Base-by-base conservation (phyloP, 1,139 yeast genomes). In the Diutina mesorugosa region DNA sequence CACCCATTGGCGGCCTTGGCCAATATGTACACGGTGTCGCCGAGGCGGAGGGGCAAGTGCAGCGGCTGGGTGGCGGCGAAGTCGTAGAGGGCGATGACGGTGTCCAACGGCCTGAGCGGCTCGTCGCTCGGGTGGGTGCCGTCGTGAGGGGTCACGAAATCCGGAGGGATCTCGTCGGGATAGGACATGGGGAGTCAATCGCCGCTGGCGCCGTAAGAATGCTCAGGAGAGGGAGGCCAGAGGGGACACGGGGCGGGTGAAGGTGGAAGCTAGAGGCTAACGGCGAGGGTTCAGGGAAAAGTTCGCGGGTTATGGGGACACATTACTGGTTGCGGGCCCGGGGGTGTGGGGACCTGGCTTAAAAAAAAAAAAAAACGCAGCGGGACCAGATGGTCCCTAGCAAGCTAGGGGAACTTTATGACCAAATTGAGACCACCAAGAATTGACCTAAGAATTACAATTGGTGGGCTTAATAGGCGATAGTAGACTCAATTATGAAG, bases 61-160 rank as follows among this genome's bases (percentile, higher is more conserved):
- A 84, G 90, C 56, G 99, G 99, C 1, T 93, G 97, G 96, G 87
- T 95, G 96, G 82, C 91, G 56, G 93, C 93, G 68, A 84, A 90
- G 61, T 73, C 78, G 0, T 79, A 78, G 7, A 78, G 68, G 7
- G 80, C 84, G 32, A 77, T 73, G 21, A 79, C 85, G 0, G 83
- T 77, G 60, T 77, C 81, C 14, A 79, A 63, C 59, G 72, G 77
- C 56, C 66, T 72, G 54, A 60, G 32, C 46, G 38, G 30, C 30
- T 51, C 29, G 28, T 55, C 56, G 12, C 51, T 55, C 26, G 55
- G 54, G 38, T 55, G 41, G 48, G 38, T 41, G 12, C 55, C 32
- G 26, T 56, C 60, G 45, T 56, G 57, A 1, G 61, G 60, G 18
- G 60, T 52, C 28, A 59, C 61, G 21, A 55, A 58, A 50, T 61